phyloP scores from a whole-genome alignment of 129 eudicot species.

The Lonicera japonica region DNA sequence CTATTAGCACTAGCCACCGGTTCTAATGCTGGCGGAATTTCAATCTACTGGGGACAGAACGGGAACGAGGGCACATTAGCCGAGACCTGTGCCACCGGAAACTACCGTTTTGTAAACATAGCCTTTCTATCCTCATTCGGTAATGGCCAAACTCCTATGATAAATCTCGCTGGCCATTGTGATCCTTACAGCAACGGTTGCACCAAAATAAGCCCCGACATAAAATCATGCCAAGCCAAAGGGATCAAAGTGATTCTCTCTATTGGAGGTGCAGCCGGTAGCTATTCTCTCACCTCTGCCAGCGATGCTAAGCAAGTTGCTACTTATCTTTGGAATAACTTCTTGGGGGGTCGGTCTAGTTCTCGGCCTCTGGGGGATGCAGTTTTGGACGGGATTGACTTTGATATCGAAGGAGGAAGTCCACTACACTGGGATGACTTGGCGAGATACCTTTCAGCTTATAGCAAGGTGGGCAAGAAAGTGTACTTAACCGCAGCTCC shows the following conservation, averaged over 20 bases:
- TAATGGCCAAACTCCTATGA: constrained; percentile 16
- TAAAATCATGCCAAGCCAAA: constrained; percentile 19
- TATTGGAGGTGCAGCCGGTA: constrained; percentile 28
- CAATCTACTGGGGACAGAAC: constrained; percentile 44
- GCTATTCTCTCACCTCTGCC: constrained; percentile 25
- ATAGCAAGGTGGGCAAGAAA: constrained; percentile 15
- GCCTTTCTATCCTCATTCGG: constrained; percentile 33
- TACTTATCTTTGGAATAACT: constrained; percentile 31
- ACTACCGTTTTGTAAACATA: constrained; percentile 25
- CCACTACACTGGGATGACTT: constrained; percentile 27
- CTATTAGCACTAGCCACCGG: constrained; percentile 11
- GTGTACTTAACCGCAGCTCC: constrained; percentile 36
- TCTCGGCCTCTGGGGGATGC: constrained; percentile 31
- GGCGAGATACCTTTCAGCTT: constrained; percentile 20
- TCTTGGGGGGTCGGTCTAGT: constrained; percentile 26
- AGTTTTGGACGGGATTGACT: constrained; percentile 32
- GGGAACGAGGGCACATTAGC: constrained; percentile 31
- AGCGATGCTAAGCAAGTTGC: constrained; percentile 34
- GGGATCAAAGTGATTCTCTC: constrained; percentile 32
- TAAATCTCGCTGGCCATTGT: constrained; percentile 33
- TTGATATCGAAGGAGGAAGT: constrained; percentile 33
- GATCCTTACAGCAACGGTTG: constrained; percentile 20
- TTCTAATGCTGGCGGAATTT: constrained; percentile 19
- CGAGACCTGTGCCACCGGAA: constrained; percentile 27
- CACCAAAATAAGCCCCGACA: constrained; percentile 12